Percentiles rank a stretch among this genome's conserved stretches.
phyloP scores from a whole-genome alignment of 2,329 filamentous ascomycete species.

The Monilinia aucupariae region DNA sequence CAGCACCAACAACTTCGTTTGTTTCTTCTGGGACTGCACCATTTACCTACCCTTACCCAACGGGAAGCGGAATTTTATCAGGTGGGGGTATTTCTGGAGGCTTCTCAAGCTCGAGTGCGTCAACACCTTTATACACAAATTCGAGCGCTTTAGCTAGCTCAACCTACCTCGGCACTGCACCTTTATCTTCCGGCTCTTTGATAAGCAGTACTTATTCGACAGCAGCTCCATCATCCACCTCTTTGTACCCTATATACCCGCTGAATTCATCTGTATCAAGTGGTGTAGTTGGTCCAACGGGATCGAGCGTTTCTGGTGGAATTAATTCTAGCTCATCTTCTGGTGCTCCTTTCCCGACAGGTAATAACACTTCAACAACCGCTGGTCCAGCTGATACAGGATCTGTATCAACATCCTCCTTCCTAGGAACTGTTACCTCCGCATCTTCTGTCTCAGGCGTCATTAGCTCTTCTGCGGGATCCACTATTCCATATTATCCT shows the following conservation, averaged over 20 bases:
- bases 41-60: not conserved
- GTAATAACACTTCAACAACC: conserved; percentile 14
- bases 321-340: not conserved
- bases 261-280: not conserved
- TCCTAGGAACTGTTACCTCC: conserved; percentile 15
- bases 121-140: conserved; percentile 9
- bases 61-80: conserved; percentile 1
- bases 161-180: conserved; percentile 4
- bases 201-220: conserved; percentile 7
- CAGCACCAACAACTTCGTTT: not conserved
- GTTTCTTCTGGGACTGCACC: conserved; percentile 3
- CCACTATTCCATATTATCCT: conserved; percentile 17
- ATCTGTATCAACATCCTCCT: conserved; percentile 6
- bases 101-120: not conserved
- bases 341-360: conserved; percentile 16
- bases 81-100: conserved; percentile 11
- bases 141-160: conserved; percentile 4
- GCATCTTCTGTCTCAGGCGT: conserved; percentile 16
- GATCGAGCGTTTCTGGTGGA: conserved; percentile 6
- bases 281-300: not conserved
- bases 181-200: conserved; percentile 3
- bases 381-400: conserved; percentile 17
- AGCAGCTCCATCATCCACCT: conserved; percentile 1
- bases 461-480: conserved; percentile 9
- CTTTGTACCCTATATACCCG: not conserved